Percentiles rank a stretch among this genome's conserved stretches.
phyloP scores from a whole-genome alignment of 805 yeast genomes.

The Ogataea nakhonphanomensis region DNA sequence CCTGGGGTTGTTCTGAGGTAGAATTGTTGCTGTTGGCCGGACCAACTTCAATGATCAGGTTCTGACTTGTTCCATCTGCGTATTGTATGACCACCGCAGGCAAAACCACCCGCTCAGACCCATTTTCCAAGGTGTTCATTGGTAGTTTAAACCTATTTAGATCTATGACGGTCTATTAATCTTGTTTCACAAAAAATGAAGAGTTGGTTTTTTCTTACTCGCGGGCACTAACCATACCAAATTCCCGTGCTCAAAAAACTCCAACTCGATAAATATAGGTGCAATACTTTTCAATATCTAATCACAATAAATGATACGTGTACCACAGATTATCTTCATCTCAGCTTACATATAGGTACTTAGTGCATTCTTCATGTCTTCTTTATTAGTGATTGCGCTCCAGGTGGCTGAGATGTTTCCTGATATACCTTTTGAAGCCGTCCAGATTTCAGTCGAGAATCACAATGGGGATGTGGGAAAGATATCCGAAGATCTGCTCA shows the following conservation, averaged over 20 bases:
- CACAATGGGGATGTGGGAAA: conserved; percentile 32
- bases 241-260: too few relatives aligned
- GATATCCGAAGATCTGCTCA: conserved; percentile 31
- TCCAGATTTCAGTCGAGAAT: conserved; percentile 32
- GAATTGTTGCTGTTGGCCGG: conserved; percentile 14
- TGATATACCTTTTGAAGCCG: conserved; percentile 28
- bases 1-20: not conserved
- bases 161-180: not conserved
- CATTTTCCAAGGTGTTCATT: conserved; percentile 10
- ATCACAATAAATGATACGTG: too few relatives aligned
- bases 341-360: not conserved
- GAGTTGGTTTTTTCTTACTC: conserved; percentile 5
- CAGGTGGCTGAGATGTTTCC: conserved; percentile 45
- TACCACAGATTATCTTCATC: too few relatives aligned
- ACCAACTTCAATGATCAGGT: conserved; percentile 32
- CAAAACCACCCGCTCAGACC: conserved; percentile 25
- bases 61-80: conserved; percentile 30
- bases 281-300: too few relatives aligned
- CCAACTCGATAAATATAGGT: too few relatives aligned
- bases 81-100: conserved; percentile 32
- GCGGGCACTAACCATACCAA: not conserved
- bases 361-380: not conserved
- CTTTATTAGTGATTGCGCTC: conserved; percentile 7
- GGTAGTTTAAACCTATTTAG: not conserved
- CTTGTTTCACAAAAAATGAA: conserved; percentile 7